These are phyloP conservation scores for Xylaria sp. DNA, from an alignment of 2,329 filamentous ascomycete genomes.

Conservation along the genomic window DNA sequence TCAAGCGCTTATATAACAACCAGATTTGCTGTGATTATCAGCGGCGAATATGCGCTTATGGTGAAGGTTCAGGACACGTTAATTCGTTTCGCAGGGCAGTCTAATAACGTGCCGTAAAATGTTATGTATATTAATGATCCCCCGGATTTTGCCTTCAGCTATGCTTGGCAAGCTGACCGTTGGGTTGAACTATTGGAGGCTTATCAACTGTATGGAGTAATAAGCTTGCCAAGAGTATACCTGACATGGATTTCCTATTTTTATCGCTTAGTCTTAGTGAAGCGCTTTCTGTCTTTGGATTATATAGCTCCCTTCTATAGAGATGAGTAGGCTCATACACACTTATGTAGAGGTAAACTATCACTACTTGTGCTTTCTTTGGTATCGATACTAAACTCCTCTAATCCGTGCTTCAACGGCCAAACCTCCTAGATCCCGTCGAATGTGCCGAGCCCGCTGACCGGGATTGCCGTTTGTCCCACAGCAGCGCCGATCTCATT, in stretches of 20 bases:
- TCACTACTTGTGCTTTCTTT: background rate
- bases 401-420: background rate
- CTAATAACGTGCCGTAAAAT: background rate
- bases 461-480: constrained; percentile 15
- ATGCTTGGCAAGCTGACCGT: background rate
- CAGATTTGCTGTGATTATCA: background rate
- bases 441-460: constrained; percentile 4
- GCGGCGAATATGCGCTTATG: background rate
- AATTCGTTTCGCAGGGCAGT: background rate
- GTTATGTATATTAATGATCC: background rate
- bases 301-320: background rate
- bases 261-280: constrained; percentile 17
- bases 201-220: constrained; percentile 3
- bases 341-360: background rate
- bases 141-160: constrained; percentile 18
- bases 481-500: constrained; percentile 18
- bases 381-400: background rate
- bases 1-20: background rate
- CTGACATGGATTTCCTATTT: constrained; percentile 20
- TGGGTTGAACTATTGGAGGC: background rate
- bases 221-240: constrained; percentile 14
- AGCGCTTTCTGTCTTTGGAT: background rate
- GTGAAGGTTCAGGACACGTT: background rate
- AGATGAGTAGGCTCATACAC: background rate
- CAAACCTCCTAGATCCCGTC: background rate